Evolutionary conservation across 179 eudicot genomes (phyloP), one percentile per base, ranked within the genome.

Genomic region (Carnegiea gigantea): DNA sequence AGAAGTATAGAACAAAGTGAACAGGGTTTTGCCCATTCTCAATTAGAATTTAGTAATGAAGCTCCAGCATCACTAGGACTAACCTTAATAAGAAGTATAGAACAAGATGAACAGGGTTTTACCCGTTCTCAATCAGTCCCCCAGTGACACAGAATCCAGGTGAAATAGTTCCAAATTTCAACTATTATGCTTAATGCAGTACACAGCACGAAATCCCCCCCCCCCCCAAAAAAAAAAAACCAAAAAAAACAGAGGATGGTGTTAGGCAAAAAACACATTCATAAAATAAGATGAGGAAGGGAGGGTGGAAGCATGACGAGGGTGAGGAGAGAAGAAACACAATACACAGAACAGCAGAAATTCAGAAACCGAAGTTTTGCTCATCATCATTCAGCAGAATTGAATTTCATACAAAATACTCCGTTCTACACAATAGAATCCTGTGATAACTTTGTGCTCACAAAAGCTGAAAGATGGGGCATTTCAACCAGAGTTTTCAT

Each of bases 401-500:
- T 8, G 24, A 59, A 71, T 51, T 46, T 43, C 5, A 26, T 59
- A 14, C 0, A 15, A 62, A 70, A 20, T 44, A 74, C 23, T 26
- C 11, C 12, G 36, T 49, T 30, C 65, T 30, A 54, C 49, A 48
- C 48, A 75, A n/a, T 48, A 5, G 10, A 44, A 12, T 62, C 36
- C 43, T 5, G 53, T 38, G 20, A 43, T 11, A 17, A 18, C 40
- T 23, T 15, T 5, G 21, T n/a, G 68, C 68, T 62, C 26, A 9
- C 6, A 38, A 67, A 67, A n/a, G n/a, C 14, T 20, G 14, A 40
- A 51, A 51, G 57, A 51, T 51, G 79, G 12, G 28, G n/a, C 21
- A 10, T 28, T 67, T 46, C 28, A 75, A 51, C 73, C 36, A 57
- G 46, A 79, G 78, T 81, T 11, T 11, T 65, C 74, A 40, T 90